Conservation (phyloP, 2,329 filamentous ascomycete genomes). For the Cladosporium sp. region DNA sequence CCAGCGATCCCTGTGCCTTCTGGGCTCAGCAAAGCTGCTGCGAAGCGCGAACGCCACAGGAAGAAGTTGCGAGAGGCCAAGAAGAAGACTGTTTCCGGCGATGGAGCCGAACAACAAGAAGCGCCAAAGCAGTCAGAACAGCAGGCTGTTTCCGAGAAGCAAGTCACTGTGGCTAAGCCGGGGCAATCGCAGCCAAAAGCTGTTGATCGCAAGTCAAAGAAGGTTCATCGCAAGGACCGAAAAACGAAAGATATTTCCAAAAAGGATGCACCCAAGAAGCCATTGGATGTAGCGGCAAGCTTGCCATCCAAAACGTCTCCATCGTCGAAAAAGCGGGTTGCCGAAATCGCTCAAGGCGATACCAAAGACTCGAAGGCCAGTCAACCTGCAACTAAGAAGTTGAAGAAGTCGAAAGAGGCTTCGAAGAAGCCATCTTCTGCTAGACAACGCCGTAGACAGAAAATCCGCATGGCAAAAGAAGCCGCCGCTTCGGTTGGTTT, state of each 20-base stretch:
- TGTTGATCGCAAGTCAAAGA: not conserved
- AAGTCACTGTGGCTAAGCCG: not conserved
- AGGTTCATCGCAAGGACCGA: not conserved
- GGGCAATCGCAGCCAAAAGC: not conserved
- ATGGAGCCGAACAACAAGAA: not conserved
- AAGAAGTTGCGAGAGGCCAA: not conserved
- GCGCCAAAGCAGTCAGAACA: not conserved
- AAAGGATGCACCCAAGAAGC: not conserved
- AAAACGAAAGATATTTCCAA: not conserved
- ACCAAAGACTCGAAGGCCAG: not conserved
- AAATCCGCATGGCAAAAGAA: not conserved
- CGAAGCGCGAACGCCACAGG: not conserved
- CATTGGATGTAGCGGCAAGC: not conserved
- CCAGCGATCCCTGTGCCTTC: not conserved
- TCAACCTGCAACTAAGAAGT: not conserved
- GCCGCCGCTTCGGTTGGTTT: not conserved
- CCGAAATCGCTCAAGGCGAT: too few species aligned
- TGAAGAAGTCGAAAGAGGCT: not conserved
- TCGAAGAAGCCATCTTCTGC: too few species aligned
- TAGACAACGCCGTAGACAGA: not conserved
- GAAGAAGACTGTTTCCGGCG: not conserved
- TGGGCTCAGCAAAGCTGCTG: not conserved
- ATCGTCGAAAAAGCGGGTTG: not conserved
- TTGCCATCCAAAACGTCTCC: not conserved
- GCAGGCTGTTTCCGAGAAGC: not conserved